Evolutionary conservation across 2,329 filamentous ascomycete genomes (phyloP).

Genomic region (Sporothrix curviconia): DNA sequence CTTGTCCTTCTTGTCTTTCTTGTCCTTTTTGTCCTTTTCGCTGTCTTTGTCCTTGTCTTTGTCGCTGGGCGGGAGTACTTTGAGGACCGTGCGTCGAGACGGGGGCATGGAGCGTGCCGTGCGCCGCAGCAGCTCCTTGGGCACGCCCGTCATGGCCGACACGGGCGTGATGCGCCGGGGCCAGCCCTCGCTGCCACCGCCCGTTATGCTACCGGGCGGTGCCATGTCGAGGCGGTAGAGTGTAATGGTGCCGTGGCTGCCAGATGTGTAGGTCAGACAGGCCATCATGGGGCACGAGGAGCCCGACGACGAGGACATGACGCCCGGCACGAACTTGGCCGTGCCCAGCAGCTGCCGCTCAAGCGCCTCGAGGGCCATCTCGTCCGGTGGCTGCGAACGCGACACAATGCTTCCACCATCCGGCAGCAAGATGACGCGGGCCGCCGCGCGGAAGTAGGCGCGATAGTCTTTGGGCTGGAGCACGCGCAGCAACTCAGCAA

Average conservation of each 20-base stretch:
- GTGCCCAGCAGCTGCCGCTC: conserved; percentile 20
- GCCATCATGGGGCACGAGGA: conserved; percentile 15
- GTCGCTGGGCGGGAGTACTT: background rate
- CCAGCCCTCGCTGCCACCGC: conserved; percentile 10
- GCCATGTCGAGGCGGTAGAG: conserved; percentile 19
- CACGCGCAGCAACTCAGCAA: conserved; percentile 18
- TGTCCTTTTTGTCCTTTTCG: background rate
- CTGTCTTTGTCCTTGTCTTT: background rate
- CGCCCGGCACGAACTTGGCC: conserved; percentile 14
- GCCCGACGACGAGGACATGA: background rate
- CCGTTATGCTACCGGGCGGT: background rate
- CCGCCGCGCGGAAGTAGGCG: conserved; percentile 19
- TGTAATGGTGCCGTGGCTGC: conserved; percentile 17
- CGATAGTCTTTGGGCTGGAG: conserved; percentile 21
- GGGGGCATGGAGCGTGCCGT: conserved; percentile 17
- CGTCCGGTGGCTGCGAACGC: conserved; percentile 13
- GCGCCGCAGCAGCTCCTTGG: conserved; percentile 20
- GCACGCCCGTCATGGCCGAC: conserved; percentile 19
- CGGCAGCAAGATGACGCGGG: conserved; percentile 19
- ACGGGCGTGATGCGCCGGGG: conserved; percentile 20
- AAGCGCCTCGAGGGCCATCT: conserved; percentile 16
- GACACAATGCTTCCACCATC: background rate
- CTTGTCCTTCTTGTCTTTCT: background rate
- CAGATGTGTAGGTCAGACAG: conserved; percentile 17
- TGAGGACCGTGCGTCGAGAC: conserved; percentile 17